A percentile compares a stretch with the other conserved stretches of the same genome.
Conservation (phyloP, 1,284 basidiomycete species). For the Cryptococcus sp. region DNA sequence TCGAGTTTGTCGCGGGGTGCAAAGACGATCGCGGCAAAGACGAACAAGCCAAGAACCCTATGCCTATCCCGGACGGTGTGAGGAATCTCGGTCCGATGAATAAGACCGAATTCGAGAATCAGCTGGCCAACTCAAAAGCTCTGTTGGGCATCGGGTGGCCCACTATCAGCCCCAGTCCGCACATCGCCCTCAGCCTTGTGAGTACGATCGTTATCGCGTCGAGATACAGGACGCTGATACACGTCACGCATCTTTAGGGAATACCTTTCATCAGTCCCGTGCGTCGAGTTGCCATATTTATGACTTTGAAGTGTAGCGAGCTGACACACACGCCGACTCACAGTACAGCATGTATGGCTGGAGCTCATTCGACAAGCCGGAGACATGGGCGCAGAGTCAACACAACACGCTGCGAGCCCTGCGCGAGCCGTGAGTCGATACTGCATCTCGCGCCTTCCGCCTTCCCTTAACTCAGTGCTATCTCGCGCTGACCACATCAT, state of each 20-base stretch:
- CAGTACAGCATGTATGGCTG: slow-evolving; percentile 9
- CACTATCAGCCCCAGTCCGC: slow-evolving; percentile 22
- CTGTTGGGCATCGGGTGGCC: slow-evolving; percentile 32
- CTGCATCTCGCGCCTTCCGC: neutral
- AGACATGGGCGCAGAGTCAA: slow-evolving; percentile 14
- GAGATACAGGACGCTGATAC: too few relatives aligned
- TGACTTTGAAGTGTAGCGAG: neutral
- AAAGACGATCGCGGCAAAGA: slow-evolving; percentile 14
- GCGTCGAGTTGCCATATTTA: neutral
- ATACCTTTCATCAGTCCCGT: slow-evolving; percentile 22
- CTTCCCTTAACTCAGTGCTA: too few relatives aligned
- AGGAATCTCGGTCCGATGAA: slow-evolving; percentile 23
- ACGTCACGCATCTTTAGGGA: slow-evolving; percentile 1
- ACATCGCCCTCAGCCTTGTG: slow-evolving; percentile 17
- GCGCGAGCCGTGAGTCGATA: slow-evolving; percentile 8
- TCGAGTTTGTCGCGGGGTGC: slow-evolving; percentile 29
- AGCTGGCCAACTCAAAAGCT: slow-evolving; percentile 16
- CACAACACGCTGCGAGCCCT: slow-evolving; percentile 13
- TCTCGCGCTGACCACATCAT: neutral
- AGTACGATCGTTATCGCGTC: neutral
- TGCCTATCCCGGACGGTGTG: slow-evolving; percentile 18
- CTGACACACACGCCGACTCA: neutral
- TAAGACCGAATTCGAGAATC: slow-evolving; percentile 17
- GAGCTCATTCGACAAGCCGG: slow-evolving; percentile 9
- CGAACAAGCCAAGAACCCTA: slow-evolving; percentile 9